These are phyloP conservation scores for Saccharum spontaneum DNA, from an alignment of 176 grass and related monocot genomes.

Conservation along the genomic window DNA sequence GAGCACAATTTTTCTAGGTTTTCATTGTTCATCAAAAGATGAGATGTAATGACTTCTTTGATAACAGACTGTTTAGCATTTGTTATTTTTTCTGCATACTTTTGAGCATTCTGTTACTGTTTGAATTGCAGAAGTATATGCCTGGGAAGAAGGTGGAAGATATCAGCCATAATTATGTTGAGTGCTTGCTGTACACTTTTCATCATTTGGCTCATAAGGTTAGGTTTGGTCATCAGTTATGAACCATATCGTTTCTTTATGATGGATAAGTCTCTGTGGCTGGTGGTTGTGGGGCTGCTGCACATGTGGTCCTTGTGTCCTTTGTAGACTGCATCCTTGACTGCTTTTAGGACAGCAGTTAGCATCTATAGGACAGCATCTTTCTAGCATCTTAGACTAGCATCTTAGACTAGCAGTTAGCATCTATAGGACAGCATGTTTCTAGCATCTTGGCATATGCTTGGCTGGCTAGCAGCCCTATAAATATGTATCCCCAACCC, in stretches of 20 bases:
- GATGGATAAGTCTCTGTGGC: no score
- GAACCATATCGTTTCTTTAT: conserved; percentile 26
- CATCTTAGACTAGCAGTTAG: no score
- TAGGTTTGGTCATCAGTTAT: conserved; percentile 36
- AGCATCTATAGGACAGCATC: no score
- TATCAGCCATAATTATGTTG: conserved; percentile 77
- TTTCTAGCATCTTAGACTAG: no score
- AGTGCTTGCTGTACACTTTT: conserved; percentile 93
- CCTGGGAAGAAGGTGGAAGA: conserved; percentile 88
- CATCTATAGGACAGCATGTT: no score
- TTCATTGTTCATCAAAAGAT: conserved; percentile 13
- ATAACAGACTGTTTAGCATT: neutral
- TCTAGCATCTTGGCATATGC: no score
- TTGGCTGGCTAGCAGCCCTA: no score
- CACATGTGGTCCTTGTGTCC: no score
- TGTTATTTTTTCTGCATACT: neutral
- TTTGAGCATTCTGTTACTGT: conserved; percentile 19
- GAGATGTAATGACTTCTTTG: neutral
- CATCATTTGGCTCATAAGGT: conserved; percentile 98
- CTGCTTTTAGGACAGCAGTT: no score
- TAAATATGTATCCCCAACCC: no score
- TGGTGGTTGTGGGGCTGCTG: no score
- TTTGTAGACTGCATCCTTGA: no score
- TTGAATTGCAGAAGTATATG: conserved; percentile 86
- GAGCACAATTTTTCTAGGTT: neutral